Percentiles rank a stretch among this genome's conserved stretches.
These are phyloP conservation scores for Vigna mungo DNA, from an alignment of 306 rosid species.

Conservation along the genomic window DNA sequence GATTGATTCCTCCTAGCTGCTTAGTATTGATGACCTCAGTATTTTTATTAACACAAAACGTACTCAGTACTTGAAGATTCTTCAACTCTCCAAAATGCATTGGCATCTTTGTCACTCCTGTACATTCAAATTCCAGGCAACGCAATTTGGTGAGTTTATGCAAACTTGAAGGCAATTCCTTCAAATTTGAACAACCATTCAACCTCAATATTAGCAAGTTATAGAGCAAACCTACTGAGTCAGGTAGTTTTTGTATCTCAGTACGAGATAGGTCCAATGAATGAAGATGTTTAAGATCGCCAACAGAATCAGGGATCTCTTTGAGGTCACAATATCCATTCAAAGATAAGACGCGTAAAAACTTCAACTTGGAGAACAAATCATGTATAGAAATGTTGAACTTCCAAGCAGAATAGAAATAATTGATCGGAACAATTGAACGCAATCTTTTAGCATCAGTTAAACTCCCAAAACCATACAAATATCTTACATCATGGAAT, in stretches of 20 bases:
- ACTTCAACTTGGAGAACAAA: background rate
- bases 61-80: background rate
- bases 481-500: fast-evolving
- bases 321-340: background rate
- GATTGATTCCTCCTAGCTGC: background rate
- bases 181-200: background rate
- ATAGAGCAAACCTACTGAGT: background rate
- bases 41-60: background rate
- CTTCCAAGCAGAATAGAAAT: too few relatives aligned
- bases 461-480: background rate
- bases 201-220: background rate
- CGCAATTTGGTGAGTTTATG: background rate
- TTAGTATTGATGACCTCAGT: background rate
- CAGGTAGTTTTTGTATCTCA: background rate
- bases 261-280: background rate
- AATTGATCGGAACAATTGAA: background rate
- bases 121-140: background rate
- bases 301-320: background rate
- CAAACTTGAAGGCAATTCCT: background rate
- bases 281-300: background rate
- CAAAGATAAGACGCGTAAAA: background rate
- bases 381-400: background rate
- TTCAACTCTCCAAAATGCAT: background rate
- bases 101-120: background rate
- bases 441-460: background rate